Evolutionary conservation across 352 stramenopile genomes (phyloP).

Genomic region (Phytophthora pseudosyringae): DNA sequence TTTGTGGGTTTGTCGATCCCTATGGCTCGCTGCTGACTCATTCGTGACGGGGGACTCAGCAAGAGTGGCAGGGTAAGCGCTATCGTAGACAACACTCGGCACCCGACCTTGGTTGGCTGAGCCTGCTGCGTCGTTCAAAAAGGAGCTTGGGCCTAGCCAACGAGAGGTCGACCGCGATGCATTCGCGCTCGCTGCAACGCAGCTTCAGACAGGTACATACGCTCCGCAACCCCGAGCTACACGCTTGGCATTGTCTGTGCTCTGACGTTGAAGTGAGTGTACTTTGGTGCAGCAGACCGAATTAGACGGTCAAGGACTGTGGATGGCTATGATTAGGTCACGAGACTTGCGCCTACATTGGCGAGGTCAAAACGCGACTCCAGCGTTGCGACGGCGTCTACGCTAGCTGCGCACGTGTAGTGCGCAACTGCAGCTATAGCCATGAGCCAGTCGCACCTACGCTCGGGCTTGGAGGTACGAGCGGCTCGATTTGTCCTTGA

Average conservation of each 20-base stretch:
- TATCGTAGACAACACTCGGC: too few relatives aligned
- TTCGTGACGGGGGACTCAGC: background rate
- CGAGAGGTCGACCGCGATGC: too few relatives aligned
- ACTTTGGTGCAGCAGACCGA: background rate
- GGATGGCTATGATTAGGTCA: conserved; percentile 31
- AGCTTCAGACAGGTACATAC: too few relatives aligned
- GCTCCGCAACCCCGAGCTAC: too few relatives aligned
- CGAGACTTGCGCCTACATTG: background rate
- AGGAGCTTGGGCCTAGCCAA: too few relatives aligned
- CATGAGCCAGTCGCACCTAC: conserved; percentile 37
- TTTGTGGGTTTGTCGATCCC: background rate
- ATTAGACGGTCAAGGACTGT: conserved; percentile 2
- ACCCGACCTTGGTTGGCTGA: too few relatives aligned
- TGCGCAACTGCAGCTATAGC: background rate
- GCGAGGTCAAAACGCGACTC: background rate
- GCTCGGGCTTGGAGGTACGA: conserved; percentile 26
- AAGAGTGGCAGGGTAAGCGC: too few relatives aligned
- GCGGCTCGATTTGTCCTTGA: conserved; percentile 1
- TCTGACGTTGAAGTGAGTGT: background rate
- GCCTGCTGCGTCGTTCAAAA: too few relatives aligned
- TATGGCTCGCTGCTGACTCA: conserved; percentile 6
- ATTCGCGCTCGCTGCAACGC: too few relatives aligned
- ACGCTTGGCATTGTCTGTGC: too few relatives aligned
- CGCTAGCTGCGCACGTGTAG: background rate
- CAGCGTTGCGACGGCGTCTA: background rate